Evolutionary conservation across 2,329 filamentous ascomycete genomes (phyloP).

Genomic region (Xylaria polymorpha): DNA sequence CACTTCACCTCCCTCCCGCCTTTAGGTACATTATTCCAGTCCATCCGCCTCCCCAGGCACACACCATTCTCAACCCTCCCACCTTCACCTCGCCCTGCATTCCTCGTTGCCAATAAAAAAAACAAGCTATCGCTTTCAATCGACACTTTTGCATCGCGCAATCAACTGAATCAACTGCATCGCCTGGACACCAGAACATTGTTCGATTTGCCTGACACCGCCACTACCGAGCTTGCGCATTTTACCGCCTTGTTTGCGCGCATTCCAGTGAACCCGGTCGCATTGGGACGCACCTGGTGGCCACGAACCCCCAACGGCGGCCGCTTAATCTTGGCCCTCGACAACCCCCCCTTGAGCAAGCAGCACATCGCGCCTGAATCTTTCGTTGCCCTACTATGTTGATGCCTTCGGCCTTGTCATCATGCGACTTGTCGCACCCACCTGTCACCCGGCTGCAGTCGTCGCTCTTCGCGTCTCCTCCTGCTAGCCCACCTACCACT

Average conservation of each 20-base stretch:
- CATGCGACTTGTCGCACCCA: slow-evolving; percentile 65
- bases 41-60: slow-evolving; percentile 40
- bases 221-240: slow-evolving; percentile 19
- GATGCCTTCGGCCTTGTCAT: slow-evolving; percentile 66
- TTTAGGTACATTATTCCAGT: slow-evolving; percentile 49
- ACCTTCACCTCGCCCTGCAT: slow-evolving; percentile 37
- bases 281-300: slow-evolving; percentile 26
- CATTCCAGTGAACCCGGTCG: slow-evolving; percentile 25
- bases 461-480: slow-evolving; percentile 68
- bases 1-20: slow-evolving; percentile 37
- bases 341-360: slow-evolving; percentile 12
- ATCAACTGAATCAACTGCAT: background rate
- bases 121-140: slow-evolving; percentile 13
- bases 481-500: slow-evolving; percentile 65
- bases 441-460: slow-evolving; percentile 59
- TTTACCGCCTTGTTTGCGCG: slow-evolving; percentile 7
- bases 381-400: slow-evolving; percentile 59
- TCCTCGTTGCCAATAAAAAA: slow-evolving; percentile 28
- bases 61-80: slow-evolving; percentile 43
- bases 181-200: background rate
- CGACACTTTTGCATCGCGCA: background rate
- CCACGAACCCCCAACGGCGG: slow-evolving; percentile 8
- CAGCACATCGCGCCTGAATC: slow-evolving; percentile 1
- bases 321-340: slow-evolving; percentile 17
- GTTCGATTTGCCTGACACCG: slow-evolving; percentile 1